Base-by-base conservation (phyloP, 192 early-diverging fungal genomes). In the Chytriomyces hyalinus region DNA sequence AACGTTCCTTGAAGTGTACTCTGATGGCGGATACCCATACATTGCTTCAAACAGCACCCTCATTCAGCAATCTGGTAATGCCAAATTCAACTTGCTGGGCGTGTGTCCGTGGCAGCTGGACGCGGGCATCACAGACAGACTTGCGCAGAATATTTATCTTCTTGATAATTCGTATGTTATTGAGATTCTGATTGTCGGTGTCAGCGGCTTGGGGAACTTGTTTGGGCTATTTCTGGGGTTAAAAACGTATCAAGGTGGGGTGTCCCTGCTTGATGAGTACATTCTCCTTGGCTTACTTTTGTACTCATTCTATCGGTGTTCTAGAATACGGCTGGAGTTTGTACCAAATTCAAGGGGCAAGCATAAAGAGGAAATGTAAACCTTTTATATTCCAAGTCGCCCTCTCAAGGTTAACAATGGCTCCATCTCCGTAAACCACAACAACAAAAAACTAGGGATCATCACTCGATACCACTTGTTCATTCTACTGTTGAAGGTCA, bases 401-500 rank as follows among this genome's bases (percentile, higher is more conserved):
- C 15, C 43, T 10, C 15, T 10, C 15, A 69, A 44, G 15, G 2
- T 13, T n/a, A 3, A 43, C 1, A 3, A 15, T 20, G 45, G 3
- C 9, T 47, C 36, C 17, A 17, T 43, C 8, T 5, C 53, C 67
- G 67, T 2, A 46, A 47, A 15, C 24, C 11, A 28, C 36, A 17
- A 15, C 17, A 47, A 15, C 48, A 49, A 45, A 1, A 1, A n/a
- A n/a, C 10, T 5, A 77, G 76, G 65, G 67, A 77, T 77, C 45
- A 61, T 77, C 28, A 61, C 57, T 24, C 74, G 76, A 50, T 77
- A 77, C 44, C 76, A 77, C 60, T 17, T 77, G 6, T 77, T 77
- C 57, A 67, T 77, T 9, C 49, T 69, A 6, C 20, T 77, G 6
- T 49, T 77, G 13, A 77, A 77, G 66, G 74, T 76, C 17, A 71